Conservation (phyloP, 768 basidiomycete genomes). For the Cystofilobasidium ferigula region DNA sequence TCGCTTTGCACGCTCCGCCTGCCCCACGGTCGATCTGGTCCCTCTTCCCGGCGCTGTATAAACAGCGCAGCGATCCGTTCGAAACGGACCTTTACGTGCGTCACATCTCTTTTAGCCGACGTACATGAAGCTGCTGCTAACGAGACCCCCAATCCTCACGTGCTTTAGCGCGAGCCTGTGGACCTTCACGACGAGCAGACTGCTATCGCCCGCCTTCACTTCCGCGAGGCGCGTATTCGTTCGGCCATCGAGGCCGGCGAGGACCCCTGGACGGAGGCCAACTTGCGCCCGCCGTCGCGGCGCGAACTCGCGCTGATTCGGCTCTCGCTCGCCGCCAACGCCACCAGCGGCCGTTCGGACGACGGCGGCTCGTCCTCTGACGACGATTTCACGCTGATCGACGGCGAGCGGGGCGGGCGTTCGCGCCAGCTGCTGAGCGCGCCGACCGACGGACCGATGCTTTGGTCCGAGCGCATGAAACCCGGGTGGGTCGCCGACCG, state of each 20-base stretch:
- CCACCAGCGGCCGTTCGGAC: background rate
- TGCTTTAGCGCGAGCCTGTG: conserved; percentile 34
- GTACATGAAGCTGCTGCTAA: background rate
- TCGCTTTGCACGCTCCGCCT: background rate
- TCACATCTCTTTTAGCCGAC: background rate
- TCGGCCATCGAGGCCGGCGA: conserved; percentile 27
- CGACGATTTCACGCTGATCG: conserved; percentile 9
- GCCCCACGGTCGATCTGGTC: conserved; percentile 8
- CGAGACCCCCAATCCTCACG: background rate
- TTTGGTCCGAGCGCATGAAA: conserved; percentile 24
- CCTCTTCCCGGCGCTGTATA: conserved; percentile 3
- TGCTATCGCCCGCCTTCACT: conserved; percentile 51
- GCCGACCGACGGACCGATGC: conserved; percentile 17
- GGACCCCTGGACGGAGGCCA: conserved; percentile 3
- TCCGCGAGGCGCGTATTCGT: conserved; percentile 37
- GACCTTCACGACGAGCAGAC: conserved; percentile 50
- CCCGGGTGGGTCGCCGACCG: conserved; percentile 20
- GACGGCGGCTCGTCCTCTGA: conserved; percentile 5
- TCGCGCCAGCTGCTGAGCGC: conserved; percentile 6
- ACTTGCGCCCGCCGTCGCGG: conserved; percentile 6
- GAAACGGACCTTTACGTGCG: conserved; percentile 27
- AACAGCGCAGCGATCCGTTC: conserved; percentile 25
- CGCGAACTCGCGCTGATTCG: conserved; percentile 13
- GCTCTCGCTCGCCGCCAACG: background rate
- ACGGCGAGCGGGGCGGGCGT: conserved; percentile 11